phyloP scores from a whole-genome alignment of 768 basidiomycete species.

The Pleurotus tuber-regium region DNA sequence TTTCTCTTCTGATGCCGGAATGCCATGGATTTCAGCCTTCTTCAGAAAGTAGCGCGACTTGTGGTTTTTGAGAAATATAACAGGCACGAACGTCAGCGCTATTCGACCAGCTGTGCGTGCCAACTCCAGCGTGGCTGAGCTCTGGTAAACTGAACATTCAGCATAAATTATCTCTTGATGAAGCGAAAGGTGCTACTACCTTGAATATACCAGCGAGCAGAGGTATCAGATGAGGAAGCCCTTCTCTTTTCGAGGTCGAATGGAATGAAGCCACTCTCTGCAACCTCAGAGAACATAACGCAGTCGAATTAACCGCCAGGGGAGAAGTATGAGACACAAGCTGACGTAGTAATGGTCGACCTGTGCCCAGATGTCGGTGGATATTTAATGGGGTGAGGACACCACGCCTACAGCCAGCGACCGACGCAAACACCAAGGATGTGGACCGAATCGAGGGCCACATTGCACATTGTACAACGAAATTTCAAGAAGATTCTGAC shows the following conservation, averaged over 20 bases:
- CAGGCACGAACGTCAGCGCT: slow-evolving; percentile 71
- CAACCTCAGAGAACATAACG: neutral
- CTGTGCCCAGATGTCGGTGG: neutral
- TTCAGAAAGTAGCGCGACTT: slow-evolving; percentile 49
- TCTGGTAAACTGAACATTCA: slow-evolving; percentile 37
- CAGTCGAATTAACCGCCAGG: slow-evolving; percentile 14
- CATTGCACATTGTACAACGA: slow-evolving; percentile 15
- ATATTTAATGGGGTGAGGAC: neutral
- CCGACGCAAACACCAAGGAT: neutral
- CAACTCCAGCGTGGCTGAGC: slow-evolving; percentile 71
- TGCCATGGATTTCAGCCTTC: slow-evolving; percentile 47
- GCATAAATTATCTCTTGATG: neutral
- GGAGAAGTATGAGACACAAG: slow-evolving; percentile 14
- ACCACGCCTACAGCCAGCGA: slow-evolving; percentile 3
- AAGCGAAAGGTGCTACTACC: slow-evolving; percentile 34
- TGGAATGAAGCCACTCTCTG: slow-evolving; percentile 33
- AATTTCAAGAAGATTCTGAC: no score
- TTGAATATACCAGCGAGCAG: slow-evolving; percentile 65
- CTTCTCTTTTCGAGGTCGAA: slow-evolving; percentile 32
- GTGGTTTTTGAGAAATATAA: slow-evolving; percentile 59
- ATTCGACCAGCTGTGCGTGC: slow-evolving; percentile 69
- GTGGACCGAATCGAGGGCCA: slow-evolving; percentile 7
- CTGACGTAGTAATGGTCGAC: slow-evolving; percentile 8
- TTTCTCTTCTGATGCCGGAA: slow-evolving; percentile 52
- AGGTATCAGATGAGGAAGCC: slow-evolving; percentile 40